Base-by-base conservation (phyloP, 179 eudicot genomes). In the Spergularia azorica region DNA sequence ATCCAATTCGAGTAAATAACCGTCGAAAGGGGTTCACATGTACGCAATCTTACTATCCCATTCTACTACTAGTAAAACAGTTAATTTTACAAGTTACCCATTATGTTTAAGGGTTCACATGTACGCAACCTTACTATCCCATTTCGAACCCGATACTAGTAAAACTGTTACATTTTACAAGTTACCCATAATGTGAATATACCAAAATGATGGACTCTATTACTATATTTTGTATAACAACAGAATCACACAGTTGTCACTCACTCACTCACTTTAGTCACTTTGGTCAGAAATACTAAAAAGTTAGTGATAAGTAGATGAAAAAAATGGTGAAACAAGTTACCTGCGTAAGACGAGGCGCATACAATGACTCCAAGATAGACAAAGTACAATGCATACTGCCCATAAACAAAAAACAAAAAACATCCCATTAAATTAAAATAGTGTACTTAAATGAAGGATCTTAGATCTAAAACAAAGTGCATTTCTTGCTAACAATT, bases 331-430 rank as follows among this genome's bases (percentile, higher is more conserved):
- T 59, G 75, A 72, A 72, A 72, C 75, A 57, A 71, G 89, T 87
- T 77, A 94, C 99, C 99, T 54, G 97, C 94, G 65, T 95, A 95
- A 8, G 99, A 93, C 4, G 99, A 94, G 59, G 86, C 83, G 69
- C 99, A 95, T 10, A 95, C 99, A 56, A 95, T 84, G 87, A 95
- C 85, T 57, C 99, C 99, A 77, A 95, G 97, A 63, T 94, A 95
- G 63, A 95, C 93, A 78, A 95, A 95, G 80, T 94, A 95, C 84
- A 95, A 81, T 57, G 99, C 91, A 80, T 95, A 95, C 99, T 93
- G 98, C 92, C 48, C 18, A 36, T 0, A 36, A 57, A 8, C 14
- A 57, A 9, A 71, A 46, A 46, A 9, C 12, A 4, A 71, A 3
- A 52, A 67, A 58, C 0, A n/a, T 17, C 12, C 8, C 21, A 43